Evolutionary conservation across 2,329 filamentous ascomycete species (phyloP).

Genomic region (Pseudogymnoascus sp.): DNA sequence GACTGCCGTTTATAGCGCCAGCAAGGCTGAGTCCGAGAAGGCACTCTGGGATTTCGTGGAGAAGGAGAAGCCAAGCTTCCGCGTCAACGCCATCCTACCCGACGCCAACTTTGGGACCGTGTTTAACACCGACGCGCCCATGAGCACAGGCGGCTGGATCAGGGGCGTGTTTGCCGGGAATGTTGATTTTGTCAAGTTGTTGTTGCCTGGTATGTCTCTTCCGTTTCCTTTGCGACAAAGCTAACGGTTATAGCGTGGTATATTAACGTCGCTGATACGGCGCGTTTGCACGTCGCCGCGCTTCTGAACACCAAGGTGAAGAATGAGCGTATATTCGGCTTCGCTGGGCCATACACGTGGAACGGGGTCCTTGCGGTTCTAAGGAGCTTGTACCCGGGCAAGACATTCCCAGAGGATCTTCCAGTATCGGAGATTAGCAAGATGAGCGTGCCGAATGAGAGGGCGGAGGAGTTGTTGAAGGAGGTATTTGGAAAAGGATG

Average conservation of each 20-base stretch:
- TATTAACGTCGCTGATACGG: constrained; percentile 20
- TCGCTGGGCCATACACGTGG: constrained; percentile 21
- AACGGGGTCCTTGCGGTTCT: constrained; percentile 22
- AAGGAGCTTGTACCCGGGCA: constrained; percentile 18
- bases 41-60: constrained; percentile 32
- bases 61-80: constrained; percentile 24
- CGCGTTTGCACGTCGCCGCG: constrained; percentile 24
- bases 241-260: constrained; percentile 8
- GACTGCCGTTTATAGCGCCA: constrained; percentile 29
- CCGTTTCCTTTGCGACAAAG: neutral
- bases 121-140: constrained; percentile 10
- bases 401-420: constrained; percentile 18
- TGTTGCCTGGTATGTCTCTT: constrained; percentile 12
- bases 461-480: neutral
- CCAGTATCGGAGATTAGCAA: constrained; percentile 8
- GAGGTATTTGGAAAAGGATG: neutral
- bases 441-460: neutral
- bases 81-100: constrained; percentile 23
- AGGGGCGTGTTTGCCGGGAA: constrained; percentile 20
- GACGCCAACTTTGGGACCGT: constrained; percentile 14
- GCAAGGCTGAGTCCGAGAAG: constrained; percentile 32
- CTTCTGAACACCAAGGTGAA: constrained; percentile 22
- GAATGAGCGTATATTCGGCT: constrained; percentile 23
- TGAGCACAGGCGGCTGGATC: constrained; percentile 19
- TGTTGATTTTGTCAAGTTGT: constrained; percentile 2